Evolutionary conservation across 2,329 filamentous ascomycete genomes (phyloP).

Genomic region (Talaromyces rugulosus): DNA sequence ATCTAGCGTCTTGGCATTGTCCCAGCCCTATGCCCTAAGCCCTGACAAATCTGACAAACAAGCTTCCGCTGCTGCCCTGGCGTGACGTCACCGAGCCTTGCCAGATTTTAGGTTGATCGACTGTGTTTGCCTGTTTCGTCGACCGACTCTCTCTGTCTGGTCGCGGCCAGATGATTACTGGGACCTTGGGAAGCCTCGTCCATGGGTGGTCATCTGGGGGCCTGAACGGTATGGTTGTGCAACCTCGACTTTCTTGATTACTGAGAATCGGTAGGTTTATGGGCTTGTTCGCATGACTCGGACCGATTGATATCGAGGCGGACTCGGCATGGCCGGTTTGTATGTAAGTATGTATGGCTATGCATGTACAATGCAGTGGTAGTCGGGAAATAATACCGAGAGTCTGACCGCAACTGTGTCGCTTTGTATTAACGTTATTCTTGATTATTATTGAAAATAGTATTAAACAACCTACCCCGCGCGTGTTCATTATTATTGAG

Average conservation of each 20-base stretch:
- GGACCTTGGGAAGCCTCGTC: not conserved
- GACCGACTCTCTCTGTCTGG: not conserved
- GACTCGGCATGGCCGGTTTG: not conserved
- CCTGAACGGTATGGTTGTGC: not conserved
- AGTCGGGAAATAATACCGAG: not conserved
- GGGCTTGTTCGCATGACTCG: not conserved
- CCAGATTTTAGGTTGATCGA: not conserved
- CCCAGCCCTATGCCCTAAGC: conserved; percentile 11
- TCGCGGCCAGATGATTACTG: too few relatives aligned
- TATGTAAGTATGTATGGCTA: not conserved
- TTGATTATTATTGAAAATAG: not conserved
- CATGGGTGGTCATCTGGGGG: not conserved
- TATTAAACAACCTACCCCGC: not conserved
- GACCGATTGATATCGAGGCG: not conserved
- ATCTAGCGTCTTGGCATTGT: not conserved
- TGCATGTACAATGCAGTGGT: not conserved
- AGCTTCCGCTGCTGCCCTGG: not conserved
- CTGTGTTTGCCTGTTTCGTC: not conserved
- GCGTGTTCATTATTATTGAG: not conserved
- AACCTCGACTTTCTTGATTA: not conserved
- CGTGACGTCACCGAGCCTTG: not conserved
- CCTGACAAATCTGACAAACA: not conserved
- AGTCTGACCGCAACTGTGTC: not conserved
- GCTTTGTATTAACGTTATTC: not conserved
- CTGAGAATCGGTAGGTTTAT: not conserved